A percentile compares a stretch with the other conserved stretches of the same genome.
Conservation (phyloP, 2,329 filamentous ascomycete genomes). For the Penicillium decumbens region DNA sequence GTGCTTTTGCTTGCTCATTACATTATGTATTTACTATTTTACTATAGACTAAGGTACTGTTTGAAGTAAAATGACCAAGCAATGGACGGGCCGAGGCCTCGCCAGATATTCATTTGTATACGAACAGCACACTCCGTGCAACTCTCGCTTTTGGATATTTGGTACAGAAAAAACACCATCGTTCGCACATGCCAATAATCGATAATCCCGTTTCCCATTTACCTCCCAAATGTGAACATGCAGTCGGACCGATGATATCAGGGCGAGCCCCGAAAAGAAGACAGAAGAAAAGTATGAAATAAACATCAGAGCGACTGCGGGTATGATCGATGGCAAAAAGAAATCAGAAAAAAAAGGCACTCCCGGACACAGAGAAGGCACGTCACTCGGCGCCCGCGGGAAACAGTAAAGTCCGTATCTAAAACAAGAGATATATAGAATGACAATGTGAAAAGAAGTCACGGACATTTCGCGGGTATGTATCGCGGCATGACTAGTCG, state of each 20-base stretch:
- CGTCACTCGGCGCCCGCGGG: not conserved
- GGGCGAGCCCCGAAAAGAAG: not conserved
- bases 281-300: constrained; percentile 2
- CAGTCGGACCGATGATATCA: constrained; percentile 11
- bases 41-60: not conserved
- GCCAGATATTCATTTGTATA: not conserved
- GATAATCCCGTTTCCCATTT: constrained; percentile 7
- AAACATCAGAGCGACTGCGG: constrained; percentile 15
- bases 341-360: constrained; percentile 9
- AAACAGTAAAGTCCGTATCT: constrained; percentile 11
- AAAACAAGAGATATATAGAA: constrained; percentile 21
- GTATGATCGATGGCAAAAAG: constrained; percentile 20
- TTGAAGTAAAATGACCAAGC: not conserved
- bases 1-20: not conserved
- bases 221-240: constrained; percentile 16
- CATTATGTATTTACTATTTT: not conserved
- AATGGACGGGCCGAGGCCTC: not conserved
- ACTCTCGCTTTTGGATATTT: constrained; percentile 17
- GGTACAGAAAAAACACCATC: constrained; percentile 7
- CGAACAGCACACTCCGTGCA: not conserved
- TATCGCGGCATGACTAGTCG: constrained; percentile 22
- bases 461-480: constrained; percentile 12
- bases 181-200: constrained; percentile 9
- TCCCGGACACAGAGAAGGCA: constrained; percentile 15
- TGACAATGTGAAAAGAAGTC: constrained; percentile 17